A percentile compares a stretch with the other conserved stretches of the same genome.
Conservation (phyloP, 2,329 filamentous ascomycete genomes). For the Penicillium italicum region DNA sequence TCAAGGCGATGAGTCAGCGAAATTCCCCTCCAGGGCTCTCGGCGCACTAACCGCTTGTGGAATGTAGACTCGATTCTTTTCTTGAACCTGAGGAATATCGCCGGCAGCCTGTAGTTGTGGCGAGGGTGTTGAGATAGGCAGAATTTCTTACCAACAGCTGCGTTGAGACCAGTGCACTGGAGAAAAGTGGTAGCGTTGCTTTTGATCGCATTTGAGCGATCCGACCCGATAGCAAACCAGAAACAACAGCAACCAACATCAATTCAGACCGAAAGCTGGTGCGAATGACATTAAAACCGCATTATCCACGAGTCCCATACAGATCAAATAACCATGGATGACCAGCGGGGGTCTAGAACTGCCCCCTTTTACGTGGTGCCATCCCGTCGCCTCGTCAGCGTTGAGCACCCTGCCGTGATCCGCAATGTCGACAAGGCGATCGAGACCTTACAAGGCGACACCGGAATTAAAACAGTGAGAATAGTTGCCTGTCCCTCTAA, state of each 20-base stretch:
- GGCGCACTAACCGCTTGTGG: constrained; percentile 9
- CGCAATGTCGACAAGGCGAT: constrained; percentile 62
- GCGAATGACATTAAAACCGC: constrained; percentile 1
- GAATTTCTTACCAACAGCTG: too few relatives aligned
- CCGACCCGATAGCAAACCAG: not conserved
- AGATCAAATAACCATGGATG: constrained; percentile 18
- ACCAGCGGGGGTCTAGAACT: constrained; percentile 24
- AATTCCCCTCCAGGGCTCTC: too few relatives aligned
- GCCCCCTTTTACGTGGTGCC: constrained; percentile 53
- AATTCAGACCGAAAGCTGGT: not conserved
- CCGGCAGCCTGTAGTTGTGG: not conserved
- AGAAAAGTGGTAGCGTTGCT: not conserved
- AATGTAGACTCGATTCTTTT: constrained; percentile 12
- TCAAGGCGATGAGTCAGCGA: constrained; percentile 6
- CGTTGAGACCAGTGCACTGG: not conserved
- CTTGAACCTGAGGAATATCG: not conserved
- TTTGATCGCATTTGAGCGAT: not conserved
- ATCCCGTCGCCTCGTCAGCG: constrained; percentile 52
- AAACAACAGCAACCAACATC: not conserved
- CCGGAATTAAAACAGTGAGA: constrained; percentile 52
- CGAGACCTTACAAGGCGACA: constrained; percentile 57
- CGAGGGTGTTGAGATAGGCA: not conserved
- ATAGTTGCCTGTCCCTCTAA: fast-evolving
- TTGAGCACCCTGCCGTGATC: constrained; percentile 66
- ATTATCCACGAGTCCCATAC: not conserved